Conservation (phyloP, 768 basidiomycete species). For the Boletus pseudopeckii region DNA sequence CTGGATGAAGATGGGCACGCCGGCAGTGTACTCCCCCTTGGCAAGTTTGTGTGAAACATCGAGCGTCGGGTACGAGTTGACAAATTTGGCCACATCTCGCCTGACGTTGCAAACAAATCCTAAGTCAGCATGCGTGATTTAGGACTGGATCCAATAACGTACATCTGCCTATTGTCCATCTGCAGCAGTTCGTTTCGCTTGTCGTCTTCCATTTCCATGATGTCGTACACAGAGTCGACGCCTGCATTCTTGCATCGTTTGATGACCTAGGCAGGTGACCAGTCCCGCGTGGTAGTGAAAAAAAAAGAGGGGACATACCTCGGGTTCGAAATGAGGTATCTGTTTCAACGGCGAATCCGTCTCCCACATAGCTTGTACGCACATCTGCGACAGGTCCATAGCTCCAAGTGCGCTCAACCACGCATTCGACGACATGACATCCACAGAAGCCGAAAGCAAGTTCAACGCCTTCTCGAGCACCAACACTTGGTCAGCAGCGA, state of each 20-base stretch:
- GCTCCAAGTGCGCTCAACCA: conserved; percentile 93
- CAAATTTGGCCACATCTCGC: conserved; percentile 92
- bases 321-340: conserved; percentile 92
- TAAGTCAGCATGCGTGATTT: neutral
- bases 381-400: conserved; percentile 99
- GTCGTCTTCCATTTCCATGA: conserved; percentile 98
- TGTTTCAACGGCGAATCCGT: conserved; percentile 93
- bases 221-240: conserved; percentile 90
- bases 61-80: conserved; percentile 96
- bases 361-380: conserved; percentile 98
- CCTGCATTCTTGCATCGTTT: conserved; percentile 79
- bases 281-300: neutral
- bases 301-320: conserved; percentile 42
- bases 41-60: conserved; percentile 87
- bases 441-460: conserved; percentile 89
- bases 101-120: conserved; percentile 35
- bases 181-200: conserved; percentile 75
- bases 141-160: conserved; percentile 30
- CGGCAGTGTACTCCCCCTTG: conserved; percentile 83
- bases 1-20: conserved; percentile 76
- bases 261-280: conserved; percentile 51
- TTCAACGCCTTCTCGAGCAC: conserved; percentile 91
- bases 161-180: conserved; percentile 88
- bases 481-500: conserved; percentile 85
- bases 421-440: conserved; percentile 97